Base-by-base conservation (phyloP, 768 basidiomycete species). In the Hygrophorus pudorinus region DNA sequence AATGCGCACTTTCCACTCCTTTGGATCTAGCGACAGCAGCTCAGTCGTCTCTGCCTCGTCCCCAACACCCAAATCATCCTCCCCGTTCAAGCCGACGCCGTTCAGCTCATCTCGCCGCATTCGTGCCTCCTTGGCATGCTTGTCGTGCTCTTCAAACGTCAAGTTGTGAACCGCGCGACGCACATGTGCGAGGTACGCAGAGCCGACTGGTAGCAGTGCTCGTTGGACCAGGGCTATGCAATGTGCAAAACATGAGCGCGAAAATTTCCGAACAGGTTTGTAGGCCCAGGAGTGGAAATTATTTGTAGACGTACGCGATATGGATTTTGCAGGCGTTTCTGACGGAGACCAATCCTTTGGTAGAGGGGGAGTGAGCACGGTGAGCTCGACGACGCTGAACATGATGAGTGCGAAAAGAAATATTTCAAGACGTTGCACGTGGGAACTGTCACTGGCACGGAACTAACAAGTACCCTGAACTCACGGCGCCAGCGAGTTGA, bases 51-150 rank as follows among this genome's bases (percentile, higher is more conserved):
- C 94, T 50, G 79, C 71, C 65, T 98, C 96, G 47, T 90, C 85
- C 1, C 92, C 93, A 5, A 98, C 84, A 21, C 91, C 94, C 10
- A 90, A 78, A 67, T 93, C 92, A 55, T 88, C 86, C 49, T 85
- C 85, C 5, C 52, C 55, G 18, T 53, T 55, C 10, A 48, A 48
- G 38, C 58, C 56, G 31, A 64, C 55, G 14, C 70, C 77, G 51
- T 73, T 72, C 13, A 78, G 64, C 3, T 68, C 68, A 42, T 72
- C 66, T 28, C 73, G 62, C 29, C 72, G 75, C 54, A 70, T 68
- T 29, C 64, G 68, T 47, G 77, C 72, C 48, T 75, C 69, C 53
- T 71, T 68, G 17, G 28, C 42, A 56, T 75, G 72, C 54, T 73
- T 73, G 66, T 97, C 92, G 53, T 92, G 75, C 43, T 88, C 79